Conservation (phyloP, 2,329 filamentous ascomycete species). For the Calonectria leucothoes region DNA sequence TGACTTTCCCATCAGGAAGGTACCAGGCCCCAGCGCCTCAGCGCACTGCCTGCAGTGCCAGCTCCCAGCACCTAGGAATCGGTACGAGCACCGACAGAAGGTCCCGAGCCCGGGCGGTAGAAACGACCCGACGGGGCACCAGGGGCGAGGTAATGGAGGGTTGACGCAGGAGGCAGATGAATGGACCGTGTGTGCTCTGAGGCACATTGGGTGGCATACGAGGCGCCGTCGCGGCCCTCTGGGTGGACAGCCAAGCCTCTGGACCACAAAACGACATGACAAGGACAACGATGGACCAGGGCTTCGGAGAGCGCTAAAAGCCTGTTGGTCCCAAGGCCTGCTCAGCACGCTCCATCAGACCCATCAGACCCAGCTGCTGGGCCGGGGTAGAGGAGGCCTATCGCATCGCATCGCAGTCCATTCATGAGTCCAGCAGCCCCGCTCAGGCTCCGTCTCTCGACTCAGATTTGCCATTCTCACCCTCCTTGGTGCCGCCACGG, state of each 20-base stretch:
- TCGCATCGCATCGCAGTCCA: not conserved
- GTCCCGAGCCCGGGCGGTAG: not conserved
- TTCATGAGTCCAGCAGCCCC: conserved; percentile 3
- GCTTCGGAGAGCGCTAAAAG: conserved; percentile 28
- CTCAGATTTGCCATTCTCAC: conserved; percentile 10
- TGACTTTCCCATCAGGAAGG: not conserved
- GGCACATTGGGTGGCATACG: conserved; percentile 6
- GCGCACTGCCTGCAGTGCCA: conserved; percentile 11
- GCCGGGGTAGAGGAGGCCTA: conserved; percentile 3
- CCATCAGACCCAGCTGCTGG: not conserved
- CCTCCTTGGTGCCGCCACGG: conserved; percentile 11
- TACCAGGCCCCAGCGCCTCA: conserved; percentile 10
- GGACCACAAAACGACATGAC: not conserved
- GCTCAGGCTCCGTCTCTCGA: not conserved
- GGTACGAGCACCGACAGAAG: conserved; percentile 18
- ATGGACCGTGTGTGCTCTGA: not conserved
- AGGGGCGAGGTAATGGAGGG: conserved; percentile 10
- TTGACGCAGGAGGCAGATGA: conserved; percentile 5
- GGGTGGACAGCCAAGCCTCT: conserved; percentile 5
- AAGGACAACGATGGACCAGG: conserved; percentile 26
- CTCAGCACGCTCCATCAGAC: not conserved
- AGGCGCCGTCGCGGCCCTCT: conserved; percentile 3
- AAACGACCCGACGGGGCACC: conserved; percentile 14
- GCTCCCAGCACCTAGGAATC: conserved; percentile 21
- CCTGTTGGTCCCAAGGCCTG: conserved; percentile 22